A percentile compares a stretch with the other conserved stretches of the same genome.
These are phyloP conservation scores for Eucalyptus marginata DNA, from an alignment of 345 rosid genomes.

Conservation along the genomic window DNA sequence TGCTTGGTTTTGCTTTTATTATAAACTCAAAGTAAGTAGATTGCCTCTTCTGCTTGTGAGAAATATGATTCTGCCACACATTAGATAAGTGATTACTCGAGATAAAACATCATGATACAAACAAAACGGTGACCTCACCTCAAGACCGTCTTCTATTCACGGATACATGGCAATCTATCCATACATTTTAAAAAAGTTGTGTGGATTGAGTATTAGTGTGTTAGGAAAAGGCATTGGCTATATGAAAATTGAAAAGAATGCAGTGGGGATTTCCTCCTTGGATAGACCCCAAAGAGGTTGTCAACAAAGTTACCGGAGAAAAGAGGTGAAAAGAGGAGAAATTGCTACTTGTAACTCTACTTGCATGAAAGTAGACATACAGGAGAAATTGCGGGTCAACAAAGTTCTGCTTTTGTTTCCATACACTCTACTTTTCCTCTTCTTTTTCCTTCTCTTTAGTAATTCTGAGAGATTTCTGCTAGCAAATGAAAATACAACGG, in stretches of 20 bases:
- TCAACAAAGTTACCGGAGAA: fast-evolving
- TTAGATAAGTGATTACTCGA: not conserved
- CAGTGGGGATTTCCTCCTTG: not conserved
- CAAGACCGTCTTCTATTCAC: not conserved
- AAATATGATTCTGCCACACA: not conserved
- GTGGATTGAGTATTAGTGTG: not conserved
- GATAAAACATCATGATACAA: not conserved
- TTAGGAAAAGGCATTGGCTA: not conserved
- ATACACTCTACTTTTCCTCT: not conserved
- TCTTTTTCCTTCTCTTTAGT: not conserved
- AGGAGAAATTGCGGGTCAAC: not conserved
- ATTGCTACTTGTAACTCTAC: not conserved
- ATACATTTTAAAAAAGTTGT: not conserved
- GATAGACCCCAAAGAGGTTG: not conserved
- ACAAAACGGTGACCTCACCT: not conserved
- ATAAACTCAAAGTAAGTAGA: not conserved
- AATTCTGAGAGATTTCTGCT: not conserved
- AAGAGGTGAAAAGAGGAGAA: no score
- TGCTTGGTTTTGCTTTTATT: not conserved
- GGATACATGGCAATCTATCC: not conserved
- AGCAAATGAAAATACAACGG: not conserved
- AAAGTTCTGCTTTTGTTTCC: not conserved
- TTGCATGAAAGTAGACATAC: not conserved
- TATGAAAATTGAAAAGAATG: not conserved
- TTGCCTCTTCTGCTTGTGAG: not conserved